These are phyloP conservation scores for Kentomonas sorsogonicus DNA, from an alignment of 208 protist species.

Conservation along the genomic window DNA sequence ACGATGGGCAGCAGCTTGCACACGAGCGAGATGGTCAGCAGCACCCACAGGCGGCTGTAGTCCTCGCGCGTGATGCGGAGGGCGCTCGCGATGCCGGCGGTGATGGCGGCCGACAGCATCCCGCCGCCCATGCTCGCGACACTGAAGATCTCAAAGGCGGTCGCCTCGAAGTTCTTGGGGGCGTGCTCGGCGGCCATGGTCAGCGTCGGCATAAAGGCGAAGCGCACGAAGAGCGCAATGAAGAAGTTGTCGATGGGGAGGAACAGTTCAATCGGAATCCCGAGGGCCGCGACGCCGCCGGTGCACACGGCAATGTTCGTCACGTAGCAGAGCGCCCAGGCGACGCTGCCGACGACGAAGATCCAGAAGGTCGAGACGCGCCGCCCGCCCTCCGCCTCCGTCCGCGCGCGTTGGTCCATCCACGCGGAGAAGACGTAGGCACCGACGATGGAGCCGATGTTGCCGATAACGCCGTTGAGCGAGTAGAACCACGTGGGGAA, in stretches of 20 bases:
- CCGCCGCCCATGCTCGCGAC: conserved; percentile 31
- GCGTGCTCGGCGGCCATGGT: conserved; percentile 45
- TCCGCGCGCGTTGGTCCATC: conserved; percentile 26
- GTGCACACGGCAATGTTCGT: conserved; percentile 48
- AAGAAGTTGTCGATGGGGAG: conserved; percentile 46
- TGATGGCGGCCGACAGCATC: conserved; percentile 29
- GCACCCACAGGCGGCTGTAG: conserved; percentile 23
- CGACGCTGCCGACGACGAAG: conserved; percentile 33
- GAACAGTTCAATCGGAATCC: conserved; percentile 22
- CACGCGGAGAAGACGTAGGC: conserved; percentile 35
- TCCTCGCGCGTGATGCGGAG: conserved; percentile 21
- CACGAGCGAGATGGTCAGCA: conserved; percentile 24
- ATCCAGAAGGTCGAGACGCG: conserved; percentile 36
- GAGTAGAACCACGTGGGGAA: conserved; percentile 38
- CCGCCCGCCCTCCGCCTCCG: conserved; percentile 17
- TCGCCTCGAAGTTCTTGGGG: conserved; percentile 41
- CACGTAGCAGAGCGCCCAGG: conserved; percentile 37
- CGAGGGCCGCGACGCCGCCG: conserved; percentile 25
- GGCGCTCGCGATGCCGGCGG: conserved; percentile 17
- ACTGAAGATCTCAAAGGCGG: conserved; percentile 43
- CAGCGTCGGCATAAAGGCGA: conserved; percentile 54
- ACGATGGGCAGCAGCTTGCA: conserved; percentile 42
- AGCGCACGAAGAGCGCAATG: conserved; percentile 31
- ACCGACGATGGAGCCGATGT: conserved; percentile 31
- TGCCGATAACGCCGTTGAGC: conserved; percentile 23